phyloP scores from a whole-genome alignment of 1,139 yeast species.

The Kodamaea plutei region DNA sequence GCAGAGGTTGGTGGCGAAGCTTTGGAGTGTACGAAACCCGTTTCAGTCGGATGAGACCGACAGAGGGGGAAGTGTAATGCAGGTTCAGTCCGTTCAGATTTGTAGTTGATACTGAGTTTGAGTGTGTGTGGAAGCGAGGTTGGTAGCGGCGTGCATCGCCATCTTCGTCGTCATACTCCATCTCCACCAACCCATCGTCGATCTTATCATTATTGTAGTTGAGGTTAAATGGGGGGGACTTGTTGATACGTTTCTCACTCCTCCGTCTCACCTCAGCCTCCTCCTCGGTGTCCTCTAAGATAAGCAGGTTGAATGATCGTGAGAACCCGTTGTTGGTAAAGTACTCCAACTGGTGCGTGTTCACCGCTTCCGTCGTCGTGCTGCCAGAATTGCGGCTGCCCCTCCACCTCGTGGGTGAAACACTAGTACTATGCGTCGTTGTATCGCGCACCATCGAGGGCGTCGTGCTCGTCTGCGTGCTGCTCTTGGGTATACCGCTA shows the following conservation, averaged over 20 bases:
- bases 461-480: no score
- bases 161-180: slow-evolving; percentile 7
- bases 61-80: slow-evolving; percentile 5
- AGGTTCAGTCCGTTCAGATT: slow-evolving; percentile 1
- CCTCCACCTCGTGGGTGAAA: not conserved
- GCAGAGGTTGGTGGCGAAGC: slow-evolving; percentile 8
- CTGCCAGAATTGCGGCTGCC: not conserved
- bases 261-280: slow-evolving; percentile 16
- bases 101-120: slow-evolving; percentile 1
- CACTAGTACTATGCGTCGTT: no score
- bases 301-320: slow-evolving; percentile 43
- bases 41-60: slow-evolving; percentile 2
- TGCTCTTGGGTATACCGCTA: no score
- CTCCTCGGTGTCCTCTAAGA: slow-evolving; percentile 36
- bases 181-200: slow-evolving; percentile 18
- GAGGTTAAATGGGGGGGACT: slow-evolving; percentile 44
- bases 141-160: slow-evolving; percentile 3
- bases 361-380: slow-evolving; percentile 1
- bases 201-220: slow-evolving; percentile 25
- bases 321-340: slow-evolving; percentile 42
- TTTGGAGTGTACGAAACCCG: slow-evolving; percentile 3
- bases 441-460: no score
- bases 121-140: slow-evolving; percentile 2
- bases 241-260: slow-evolving; percentile 27
- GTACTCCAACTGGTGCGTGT: slow-evolving; percentile 24